These are phyloP conservation scores for Nicotiana benthamiana DNA, from an alignment of 257 asterid genomes.

Conservation along the genomic window DNA sequence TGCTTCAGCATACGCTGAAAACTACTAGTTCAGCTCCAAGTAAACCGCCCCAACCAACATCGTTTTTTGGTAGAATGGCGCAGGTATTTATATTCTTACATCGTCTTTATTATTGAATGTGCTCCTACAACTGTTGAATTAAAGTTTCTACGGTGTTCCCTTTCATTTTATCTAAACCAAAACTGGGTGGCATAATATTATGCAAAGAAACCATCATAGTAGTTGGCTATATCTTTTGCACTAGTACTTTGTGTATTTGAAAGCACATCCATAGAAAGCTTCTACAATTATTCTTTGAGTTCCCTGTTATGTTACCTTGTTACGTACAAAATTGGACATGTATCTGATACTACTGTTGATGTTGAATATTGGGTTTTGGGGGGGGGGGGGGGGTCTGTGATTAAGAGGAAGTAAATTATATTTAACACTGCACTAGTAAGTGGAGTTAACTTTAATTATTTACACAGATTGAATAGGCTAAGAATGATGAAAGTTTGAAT, in stretches of 20 bases:
- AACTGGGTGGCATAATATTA: background rate
- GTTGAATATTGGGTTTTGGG: background rate
- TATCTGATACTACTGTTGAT: background rate
- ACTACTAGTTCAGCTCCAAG: conserved; percentile 29
- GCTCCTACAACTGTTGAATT: background rate
- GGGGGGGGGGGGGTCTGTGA: background rate
- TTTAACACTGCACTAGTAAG: background rate
- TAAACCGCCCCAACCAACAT: conserved; percentile 63
- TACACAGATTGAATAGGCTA: background rate
- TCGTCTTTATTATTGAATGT: background rate
- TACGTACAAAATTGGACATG: background rate
- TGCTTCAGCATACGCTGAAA: conserved; percentile 66
- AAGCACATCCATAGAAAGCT: background rate
- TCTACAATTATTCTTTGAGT: background rate
- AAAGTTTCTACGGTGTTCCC: background rate
- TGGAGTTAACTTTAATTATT: background rate
- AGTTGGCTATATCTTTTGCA: background rate
- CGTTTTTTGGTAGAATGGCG: conserved; percentile 74
- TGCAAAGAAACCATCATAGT: background rate
- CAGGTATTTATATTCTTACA: conserved; percentile 31
- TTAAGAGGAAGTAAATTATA: background rate
- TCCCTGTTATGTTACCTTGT: background rate
- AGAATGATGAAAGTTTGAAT: background rate
- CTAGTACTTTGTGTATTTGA: background rate
- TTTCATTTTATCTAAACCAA: background rate